phyloP scores from a whole-genome alignment of 352 stramenopile genomes.

The Proteromonas lacertae region DNA sequence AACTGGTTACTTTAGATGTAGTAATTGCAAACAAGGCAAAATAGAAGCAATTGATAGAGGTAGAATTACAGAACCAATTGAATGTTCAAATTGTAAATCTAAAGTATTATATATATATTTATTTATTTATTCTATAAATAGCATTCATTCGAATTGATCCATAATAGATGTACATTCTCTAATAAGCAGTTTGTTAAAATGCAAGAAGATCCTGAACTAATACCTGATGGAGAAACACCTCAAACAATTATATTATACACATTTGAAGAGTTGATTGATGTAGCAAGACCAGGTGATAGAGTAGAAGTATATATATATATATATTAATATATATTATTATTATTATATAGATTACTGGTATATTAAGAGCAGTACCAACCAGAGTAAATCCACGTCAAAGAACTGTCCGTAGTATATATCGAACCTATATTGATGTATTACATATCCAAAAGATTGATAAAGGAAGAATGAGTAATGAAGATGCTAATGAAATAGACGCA shows the following conservation, averaged over 20 bases:
- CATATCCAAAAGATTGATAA: constrained; percentile 63
- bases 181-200: constrained; percentile 89
- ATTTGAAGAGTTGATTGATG: constrained; percentile 89
- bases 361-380: constrained; percentile 74
- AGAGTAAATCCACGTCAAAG: constrained; percentile 59
- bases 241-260: constrained; percentile 58
- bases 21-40: constrained; percentile 45
- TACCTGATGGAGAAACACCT: constrained; percentile 35
- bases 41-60: constrained; percentile 67
- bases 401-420: constrained; percentile 78
- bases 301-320: constrained; percentile 16
- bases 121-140: neutral
- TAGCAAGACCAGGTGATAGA: constrained; percentile 73
- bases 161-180: constrained; percentile 84
- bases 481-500: neutral
- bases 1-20: constrained; percentile 75
- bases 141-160: constrained; percentile 66
- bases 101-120: constrained; percentile 4
- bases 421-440: constrained; percentile 91
- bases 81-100: constrained; percentile 41
- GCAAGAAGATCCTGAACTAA: constrained; percentile 74
- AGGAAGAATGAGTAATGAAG: constrained; percentile 1
- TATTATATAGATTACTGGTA: constrained; percentile 55
- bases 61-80: constrained; percentile 63
- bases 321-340: neutral